phyloP scores from a whole-genome alignment of 2,329 filamentous ascomycete genomes.

The Fusarium sororula region DNA sequence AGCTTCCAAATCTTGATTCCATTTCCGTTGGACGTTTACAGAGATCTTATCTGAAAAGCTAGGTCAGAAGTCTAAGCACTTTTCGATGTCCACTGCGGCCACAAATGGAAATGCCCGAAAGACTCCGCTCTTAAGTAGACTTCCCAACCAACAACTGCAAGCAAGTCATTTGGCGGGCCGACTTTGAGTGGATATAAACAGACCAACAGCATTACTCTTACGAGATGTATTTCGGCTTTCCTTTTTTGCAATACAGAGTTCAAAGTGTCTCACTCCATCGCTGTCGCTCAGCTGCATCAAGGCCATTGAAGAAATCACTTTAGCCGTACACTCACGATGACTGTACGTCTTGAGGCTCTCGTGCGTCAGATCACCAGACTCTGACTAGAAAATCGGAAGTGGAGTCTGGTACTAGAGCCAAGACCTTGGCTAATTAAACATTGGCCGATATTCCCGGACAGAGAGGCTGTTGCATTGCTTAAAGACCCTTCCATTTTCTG shows the following conservation, averaged over 20 bases:
- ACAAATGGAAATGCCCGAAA: neutral
- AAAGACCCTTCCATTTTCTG: neutral
- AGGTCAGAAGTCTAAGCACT: no score
- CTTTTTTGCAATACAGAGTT: fast-evolving
- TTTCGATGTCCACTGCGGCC: no score
- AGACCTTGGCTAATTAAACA: neutral
- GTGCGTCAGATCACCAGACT: no score
- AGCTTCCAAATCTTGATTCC: no score
- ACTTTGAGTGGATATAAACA: neutral
- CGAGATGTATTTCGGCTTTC: fast-evolving
- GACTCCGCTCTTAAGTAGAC: neutral
- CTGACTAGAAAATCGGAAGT: neutral
- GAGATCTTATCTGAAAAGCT: no score
- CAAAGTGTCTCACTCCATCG: fast-evolving
- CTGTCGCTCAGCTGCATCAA: neutral
- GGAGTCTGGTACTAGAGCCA: neutral
- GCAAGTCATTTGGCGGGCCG: neutral
- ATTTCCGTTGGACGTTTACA: no score
- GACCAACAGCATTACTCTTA: neutral
- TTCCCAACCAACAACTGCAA: neutral
- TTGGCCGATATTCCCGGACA: neutral
- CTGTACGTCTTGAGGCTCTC: neutral
- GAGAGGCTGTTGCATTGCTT: neutral
- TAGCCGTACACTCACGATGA: fast-evolving
- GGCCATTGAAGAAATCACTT: neutral